phyloP scores from a whole-genome alignment of 768 basidiomycete genomes.

The Amanita molliuscula region DNA sequence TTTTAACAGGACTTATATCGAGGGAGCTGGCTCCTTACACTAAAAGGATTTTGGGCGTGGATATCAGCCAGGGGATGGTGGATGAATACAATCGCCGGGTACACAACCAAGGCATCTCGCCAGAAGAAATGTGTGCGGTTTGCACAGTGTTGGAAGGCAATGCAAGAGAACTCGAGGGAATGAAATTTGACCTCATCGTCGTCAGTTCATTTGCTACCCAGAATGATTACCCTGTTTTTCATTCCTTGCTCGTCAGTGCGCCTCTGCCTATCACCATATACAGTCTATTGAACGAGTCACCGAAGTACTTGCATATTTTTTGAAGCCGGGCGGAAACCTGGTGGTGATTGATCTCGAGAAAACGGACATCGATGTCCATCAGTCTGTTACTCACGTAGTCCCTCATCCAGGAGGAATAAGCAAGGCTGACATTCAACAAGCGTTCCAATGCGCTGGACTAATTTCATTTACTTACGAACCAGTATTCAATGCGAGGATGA shows the following conservation, averaged over 20 bases:
- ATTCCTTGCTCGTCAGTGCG: slow-evolving; percentile 34
- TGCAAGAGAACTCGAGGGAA: slow-evolving; percentile 36
- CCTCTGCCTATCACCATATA: slow-evolving; percentile 56
- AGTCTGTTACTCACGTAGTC: slow-evolving; percentile 22
- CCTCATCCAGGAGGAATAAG: slow-evolving; percentile 45
- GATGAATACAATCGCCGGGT: slow-evolving; percentile 53
- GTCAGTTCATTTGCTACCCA: slow-evolving; percentile 28
- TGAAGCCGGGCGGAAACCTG: slow-evolving; percentile 47
- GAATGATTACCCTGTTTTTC: background rate
- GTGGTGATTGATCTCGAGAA: slow-evolving; percentile 43
- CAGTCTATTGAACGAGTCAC: slow-evolving; percentile 36
- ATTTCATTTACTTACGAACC: slow-evolving; percentile 28
- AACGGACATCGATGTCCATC: slow-evolving; percentile 11
- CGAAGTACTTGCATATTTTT: slow-evolving; percentile 30
- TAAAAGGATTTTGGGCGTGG: slow-evolving; percentile 60
- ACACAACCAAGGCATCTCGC: slow-evolving; percentile 47
- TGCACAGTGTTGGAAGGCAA: slow-evolving; percentile 37
- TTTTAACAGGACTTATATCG: slow-evolving; percentile 46
- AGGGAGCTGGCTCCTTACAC: slow-evolving; percentile 48
- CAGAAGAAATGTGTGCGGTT: slow-evolving; percentile 59
- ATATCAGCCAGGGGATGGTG: slow-evolving; percentile 65
- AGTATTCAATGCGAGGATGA: slow-evolving; percentile 19
- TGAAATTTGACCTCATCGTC: slow-evolving; percentile 59
- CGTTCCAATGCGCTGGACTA: slow-evolving; percentile 48
- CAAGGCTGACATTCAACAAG: slow-evolving; percentile 33